A percentile compares a stretch with the other conserved stretches of the same genome.
These are phyloP conservation scores for Clarireedia sp. DNA, from an alignment of 2,329 filamentous ascomycete species.

Conservation along the genomic window DNA sequence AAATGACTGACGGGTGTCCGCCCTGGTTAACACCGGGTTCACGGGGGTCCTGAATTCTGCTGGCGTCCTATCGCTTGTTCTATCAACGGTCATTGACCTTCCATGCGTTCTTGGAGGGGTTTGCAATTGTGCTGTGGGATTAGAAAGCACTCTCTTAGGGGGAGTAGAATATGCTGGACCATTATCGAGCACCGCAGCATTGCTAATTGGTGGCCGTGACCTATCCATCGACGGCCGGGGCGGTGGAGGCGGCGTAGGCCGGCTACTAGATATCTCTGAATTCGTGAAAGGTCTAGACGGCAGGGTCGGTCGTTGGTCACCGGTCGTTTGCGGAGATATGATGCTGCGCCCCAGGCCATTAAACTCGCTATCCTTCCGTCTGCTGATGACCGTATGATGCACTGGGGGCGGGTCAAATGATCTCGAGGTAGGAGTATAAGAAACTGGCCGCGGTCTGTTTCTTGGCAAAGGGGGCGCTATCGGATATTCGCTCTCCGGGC, in stretches of 20 bases:
- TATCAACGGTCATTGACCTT: slow-evolving; percentile 44
- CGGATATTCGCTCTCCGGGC: slow-evolving; percentile 43
- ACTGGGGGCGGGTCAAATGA: slow-evolving; percentile 45
- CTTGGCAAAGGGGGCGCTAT: slow-evolving; percentile 40
- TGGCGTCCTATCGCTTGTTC: slow-evolving; percentile 33
- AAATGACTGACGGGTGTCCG: slow-evolving; percentile 13
- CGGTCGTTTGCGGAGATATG: slow-evolving; percentile 34
- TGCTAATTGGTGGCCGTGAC: slow-evolving; percentile 15
- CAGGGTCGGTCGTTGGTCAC: slow-evolving; percentile 39
- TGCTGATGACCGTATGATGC: slow-evolving; percentile 41
- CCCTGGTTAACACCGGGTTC: slow-evolving; percentile 12
- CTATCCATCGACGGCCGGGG: slow-evolving; percentile 24
- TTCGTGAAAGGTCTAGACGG: slow-evolving; percentile 38
- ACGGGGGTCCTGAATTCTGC: slow-evolving; percentile 32
- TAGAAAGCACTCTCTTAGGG: slow-evolving; percentile 40
- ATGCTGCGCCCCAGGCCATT: slow-evolving; percentile 34
- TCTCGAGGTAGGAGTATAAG: slow-evolving; percentile 29
- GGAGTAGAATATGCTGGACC: slow-evolving; percentile 19
- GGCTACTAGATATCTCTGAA: slow-evolving; percentile 25
- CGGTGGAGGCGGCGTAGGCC: slow-evolving; percentile 23
- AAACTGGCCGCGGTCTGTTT: slow-evolving; percentile 42
- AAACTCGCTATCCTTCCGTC: slow-evolving; percentile 36
- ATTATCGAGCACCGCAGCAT: slow-evolving; percentile 4
- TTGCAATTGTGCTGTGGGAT: slow-evolving; percentile 38
- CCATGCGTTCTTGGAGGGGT: slow-evolving; percentile 37